phyloP scores from a whole-genome alignment of 164 flowering plant genomes.

The Annona squamosa region DNA sequence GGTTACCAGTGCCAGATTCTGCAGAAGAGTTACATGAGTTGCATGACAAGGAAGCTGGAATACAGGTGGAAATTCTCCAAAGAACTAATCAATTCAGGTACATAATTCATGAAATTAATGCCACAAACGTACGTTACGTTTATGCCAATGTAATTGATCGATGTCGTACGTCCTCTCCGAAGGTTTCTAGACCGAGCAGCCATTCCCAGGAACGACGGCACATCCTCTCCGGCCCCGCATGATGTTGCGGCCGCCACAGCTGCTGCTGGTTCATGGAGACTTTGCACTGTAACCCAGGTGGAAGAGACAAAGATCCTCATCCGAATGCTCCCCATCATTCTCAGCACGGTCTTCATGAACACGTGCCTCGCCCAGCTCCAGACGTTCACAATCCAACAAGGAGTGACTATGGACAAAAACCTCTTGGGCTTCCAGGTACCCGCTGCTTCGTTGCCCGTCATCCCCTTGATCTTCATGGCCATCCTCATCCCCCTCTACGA shows the following conservation, averaged over 20 bases:
- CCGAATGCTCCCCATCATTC: slow-evolving; percentile 54
- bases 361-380: slow-evolving; percentile 72
- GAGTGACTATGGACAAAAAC: slow-evolving; percentile 47
- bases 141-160: no score
- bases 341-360: slow-evolving; percentile 70
- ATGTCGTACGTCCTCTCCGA: not conserved
- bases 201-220: slow-evolving; percentile 14
- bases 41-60: slow-evolving; percentile 38
- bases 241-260: not conserved
- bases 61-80: slow-evolving; percentile 31
- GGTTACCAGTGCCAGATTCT: slow-evolving; percentile 39
- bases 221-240: not conserved
- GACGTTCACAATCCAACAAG: slow-evolving; percentile 66
- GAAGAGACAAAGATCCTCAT: slow-evolving; percentile 64
- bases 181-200: slow-evolving; percentile 68
- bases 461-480: slow-evolving; percentile 47
- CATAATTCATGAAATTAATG: not conserved
- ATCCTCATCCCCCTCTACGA: slow-evolving; percentile 60
- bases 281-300: slow-evolving; percentile 66
- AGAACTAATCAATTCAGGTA: slow-evolving; percentile 64
- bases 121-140: not conserved
- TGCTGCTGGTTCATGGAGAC: slow-evolving; percentile 36
- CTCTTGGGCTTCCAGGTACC: slow-evolving; percentile 45
- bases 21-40: slow-evolving; percentile 42
- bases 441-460: slow-evolving; percentile 48